These are phyloP conservation scores for Penicillium chermesinum DNA, from an alignment of 495 filamentous ascomycete species.

Conservation along the genomic window DNA sequence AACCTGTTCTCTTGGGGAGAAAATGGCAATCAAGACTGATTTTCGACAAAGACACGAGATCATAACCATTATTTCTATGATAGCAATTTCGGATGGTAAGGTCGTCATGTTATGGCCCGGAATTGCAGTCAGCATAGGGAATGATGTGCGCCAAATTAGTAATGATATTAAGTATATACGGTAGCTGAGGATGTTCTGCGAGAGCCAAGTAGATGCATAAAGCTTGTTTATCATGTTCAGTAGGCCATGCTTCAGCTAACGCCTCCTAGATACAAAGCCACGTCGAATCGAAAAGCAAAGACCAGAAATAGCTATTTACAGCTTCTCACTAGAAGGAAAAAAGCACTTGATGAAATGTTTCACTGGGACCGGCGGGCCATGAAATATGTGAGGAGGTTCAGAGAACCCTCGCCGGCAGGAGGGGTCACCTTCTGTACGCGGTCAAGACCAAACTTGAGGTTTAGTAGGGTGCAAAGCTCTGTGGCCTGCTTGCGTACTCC, in stretches of 20 bases:
- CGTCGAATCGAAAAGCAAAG: conserved; percentile 1
- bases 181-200: neutral
- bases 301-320: conserved; percentile 3
- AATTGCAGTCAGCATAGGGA: no score
- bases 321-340: neutral
- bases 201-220: neutral
- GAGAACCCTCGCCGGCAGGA: conserved; percentile 58
- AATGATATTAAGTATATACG: neutral
- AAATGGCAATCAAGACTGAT: no score
- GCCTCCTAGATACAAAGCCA: neutral
- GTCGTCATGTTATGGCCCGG: no score
- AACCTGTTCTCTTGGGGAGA: no score
- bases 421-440: conserved; percentile 62
- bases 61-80: no score
- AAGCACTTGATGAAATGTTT: neutral
- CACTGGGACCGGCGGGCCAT: conserved; percentile 50
- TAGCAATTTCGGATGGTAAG: no score
- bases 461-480: conserved; percentile 69
- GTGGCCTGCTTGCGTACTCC: conserved; percentile 76
- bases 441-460: conserved; percentile 54
- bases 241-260: neutral
- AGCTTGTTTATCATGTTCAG: neutral
- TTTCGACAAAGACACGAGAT: no score
- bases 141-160: neutral
- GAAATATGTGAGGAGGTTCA: conserved; percentile 79